Conservation (phyloP, 129 eudicot genomes). For the Scalesia atractyloides region DNA sequence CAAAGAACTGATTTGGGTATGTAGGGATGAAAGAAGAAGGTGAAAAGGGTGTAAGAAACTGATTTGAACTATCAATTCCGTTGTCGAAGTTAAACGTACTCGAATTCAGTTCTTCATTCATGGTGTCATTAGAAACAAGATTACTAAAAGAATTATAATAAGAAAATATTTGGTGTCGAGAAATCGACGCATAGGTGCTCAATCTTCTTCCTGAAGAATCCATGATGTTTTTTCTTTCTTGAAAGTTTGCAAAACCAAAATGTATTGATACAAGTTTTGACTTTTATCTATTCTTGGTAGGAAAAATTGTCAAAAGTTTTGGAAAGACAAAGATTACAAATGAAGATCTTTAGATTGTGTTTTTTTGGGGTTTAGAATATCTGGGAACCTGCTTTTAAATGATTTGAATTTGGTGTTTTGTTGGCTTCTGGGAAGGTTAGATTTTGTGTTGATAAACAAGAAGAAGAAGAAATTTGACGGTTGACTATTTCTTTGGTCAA, state of each 20-base stretch:
- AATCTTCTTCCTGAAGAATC: conserved; percentile 22
- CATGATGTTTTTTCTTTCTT: conserved; percentile 24
- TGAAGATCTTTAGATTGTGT: conserved; percentile 18
- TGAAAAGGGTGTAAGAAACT: conserved; percentile 23
- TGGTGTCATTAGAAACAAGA: conserved; percentile 28
- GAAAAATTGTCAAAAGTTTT: conserved; percentile 21
- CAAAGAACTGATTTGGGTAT: conserved; percentile 50
- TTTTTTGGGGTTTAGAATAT: conserved; percentile 24
- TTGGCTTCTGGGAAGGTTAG: conserved; percentile 35
- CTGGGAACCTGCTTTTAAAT: conserved; percentile 25
- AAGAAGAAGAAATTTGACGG: conserved; percentile 15
- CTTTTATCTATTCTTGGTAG: conserved; percentile 4
- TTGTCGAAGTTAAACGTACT: conserved; percentile 18
- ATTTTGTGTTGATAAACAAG: conserved; percentile 12
- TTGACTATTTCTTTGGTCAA: conserved; percentile 36
- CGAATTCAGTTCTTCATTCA: conserved; percentile 26
- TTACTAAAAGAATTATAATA: conserved; percentile 14
- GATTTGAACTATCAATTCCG: conserved; percentile 29
- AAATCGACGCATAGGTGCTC: conserved; percentile 2
- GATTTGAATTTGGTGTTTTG: conserved; percentile 23
- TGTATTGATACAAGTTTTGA: conserved; percentile 11
- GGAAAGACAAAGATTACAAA: conserved; percentile 14
- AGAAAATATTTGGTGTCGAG: neutral
- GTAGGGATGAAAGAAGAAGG: neutral
- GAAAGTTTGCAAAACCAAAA: conserved; percentile 7